phyloP scores from a whole-genome alignment of 257 asterid genomes.

The Solanum bulbocastanum region DNA sequence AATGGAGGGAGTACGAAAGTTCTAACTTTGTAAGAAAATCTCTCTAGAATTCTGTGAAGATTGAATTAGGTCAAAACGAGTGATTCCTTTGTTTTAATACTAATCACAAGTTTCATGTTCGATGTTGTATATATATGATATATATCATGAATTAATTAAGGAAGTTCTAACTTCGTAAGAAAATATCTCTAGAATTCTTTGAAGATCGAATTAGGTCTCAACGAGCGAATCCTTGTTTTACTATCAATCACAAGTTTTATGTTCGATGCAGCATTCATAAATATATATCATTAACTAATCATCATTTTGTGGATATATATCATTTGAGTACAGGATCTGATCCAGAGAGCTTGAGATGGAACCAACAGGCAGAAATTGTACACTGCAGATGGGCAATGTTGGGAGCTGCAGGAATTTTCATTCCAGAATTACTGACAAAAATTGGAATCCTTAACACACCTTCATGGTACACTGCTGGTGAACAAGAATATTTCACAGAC shows the following conservation, averaged over 20 bases:
- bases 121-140: too few relatives aligned
- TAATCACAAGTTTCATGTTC: background rate
- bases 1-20: too few relatives aligned
- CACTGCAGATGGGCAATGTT: conserved; percentile 99
- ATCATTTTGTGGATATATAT: background rate
- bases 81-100: background rate
- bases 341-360: conserved; percentile 95
- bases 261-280: too few relatives aligned
- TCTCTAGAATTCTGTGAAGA: background rate
- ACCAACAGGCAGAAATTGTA: conserved; percentile 74
- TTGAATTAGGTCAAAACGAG: background rate
- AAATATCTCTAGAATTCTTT: background rate
- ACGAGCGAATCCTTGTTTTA: background rate
- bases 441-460: conserved; percentile 87
- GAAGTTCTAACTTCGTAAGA: background rate
- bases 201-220: background rate
- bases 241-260: too few relatives aligned
- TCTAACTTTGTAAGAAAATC: background rate
- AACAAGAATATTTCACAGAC: conserved; percentile 86
- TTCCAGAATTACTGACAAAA: conserved; percentile 92
- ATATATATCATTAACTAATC: background rate
- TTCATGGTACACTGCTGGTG: conserved; percentile 99
- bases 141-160: too few relatives aligned
- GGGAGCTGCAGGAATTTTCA: conserved; percentile 97
- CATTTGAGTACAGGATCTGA: conserved; percentile 51